Percentiles rank a stretch among this genome's conserved stretches.
Evolutionary conservation across 2,329 filamentous ascomycete species (phyloP).

Genomic region (Pseudocercospora cruenta): DNA sequence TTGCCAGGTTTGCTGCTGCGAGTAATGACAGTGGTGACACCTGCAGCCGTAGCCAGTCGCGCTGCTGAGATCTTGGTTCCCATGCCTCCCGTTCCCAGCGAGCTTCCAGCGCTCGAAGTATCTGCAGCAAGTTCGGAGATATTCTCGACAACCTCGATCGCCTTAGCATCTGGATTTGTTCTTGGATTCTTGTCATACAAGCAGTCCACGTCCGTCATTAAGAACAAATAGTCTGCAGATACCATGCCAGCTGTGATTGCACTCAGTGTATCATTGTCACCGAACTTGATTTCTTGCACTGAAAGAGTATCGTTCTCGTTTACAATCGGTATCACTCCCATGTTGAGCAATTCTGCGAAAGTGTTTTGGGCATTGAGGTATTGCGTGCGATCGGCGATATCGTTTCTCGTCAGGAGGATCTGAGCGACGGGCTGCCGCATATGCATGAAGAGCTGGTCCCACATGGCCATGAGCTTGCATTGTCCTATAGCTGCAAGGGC

Average conservation of each 20-base stretch:
- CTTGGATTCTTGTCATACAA: conserved; percentile 96
- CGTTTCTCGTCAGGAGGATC: conserved; percentile 89
- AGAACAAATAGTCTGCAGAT: conserved; percentile 91
- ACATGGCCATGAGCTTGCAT: conserved; percentile 90
- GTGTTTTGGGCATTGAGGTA: conserved; percentile 98
- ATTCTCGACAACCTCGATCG: conserved; percentile 91
- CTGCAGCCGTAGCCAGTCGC: conserved; percentile 86
- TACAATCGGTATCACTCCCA: conserved; percentile 97
- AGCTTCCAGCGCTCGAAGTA: conserved; percentile 85
- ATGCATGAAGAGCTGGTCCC: conserved; percentile 90
- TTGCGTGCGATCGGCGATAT: conserved; percentile 93
- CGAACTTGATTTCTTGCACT: conserved; percentile 98
- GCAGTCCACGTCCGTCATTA: conserved; percentile 99
- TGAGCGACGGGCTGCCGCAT: conserved; percentile 90
- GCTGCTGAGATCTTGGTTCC: conserved; percentile 95
- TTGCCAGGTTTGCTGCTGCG: conserved; percentile 92
- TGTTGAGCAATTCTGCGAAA: conserved; percentile 82
- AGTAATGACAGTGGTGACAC: conserved; percentile 94
- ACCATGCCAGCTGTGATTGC: conserved; percentile 98
- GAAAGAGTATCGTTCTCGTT: conserved; percentile 98
- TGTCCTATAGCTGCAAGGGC: conserved; percentile 95
- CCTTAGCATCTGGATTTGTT: conserved; percentile 77
- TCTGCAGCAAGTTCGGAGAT: conserved; percentile 82
- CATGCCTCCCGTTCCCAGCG: conserved; percentile 94
- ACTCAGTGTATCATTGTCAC: conserved; percentile 96